A percentile compares a stretch with the other conserved stretches of the same genome.
These are phyloP conservation scores for Mycena indigotica DNA, from an alignment of 768 basidiomycete species.

Conservation along the genomic window DNA sequence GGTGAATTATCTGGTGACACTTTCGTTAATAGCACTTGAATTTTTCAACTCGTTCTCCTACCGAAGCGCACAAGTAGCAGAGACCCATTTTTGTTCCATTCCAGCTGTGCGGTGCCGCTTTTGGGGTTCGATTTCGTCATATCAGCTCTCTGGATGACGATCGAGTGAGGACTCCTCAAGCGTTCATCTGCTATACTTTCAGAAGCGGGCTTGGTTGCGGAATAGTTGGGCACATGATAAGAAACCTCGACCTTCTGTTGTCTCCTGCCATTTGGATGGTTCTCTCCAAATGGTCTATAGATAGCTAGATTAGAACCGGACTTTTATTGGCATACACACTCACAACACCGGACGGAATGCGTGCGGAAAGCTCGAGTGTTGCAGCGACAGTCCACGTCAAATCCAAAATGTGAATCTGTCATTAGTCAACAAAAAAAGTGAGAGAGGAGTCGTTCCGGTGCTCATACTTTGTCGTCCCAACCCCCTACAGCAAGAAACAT, in stretches of 20 bases:
- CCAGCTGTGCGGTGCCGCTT: conserved; percentile 69
- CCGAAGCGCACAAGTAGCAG: conserved; percentile 76
- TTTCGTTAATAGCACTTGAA: no score
- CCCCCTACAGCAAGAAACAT: conserved; percentile 81
- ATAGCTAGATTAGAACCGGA: conserved; percentile 2
- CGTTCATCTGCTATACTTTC: conserved; percentile 57
- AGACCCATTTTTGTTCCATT: conserved; percentile 80
- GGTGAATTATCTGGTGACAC: conserved; percentile 70
- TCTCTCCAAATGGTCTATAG: conserved; percentile 82
- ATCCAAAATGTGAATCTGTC: conserved; percentile 75
- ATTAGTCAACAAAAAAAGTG: conserved; percentile 9
- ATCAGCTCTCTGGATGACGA: conserved; percentile 55
- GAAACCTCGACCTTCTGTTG: conserved; percentile 83
- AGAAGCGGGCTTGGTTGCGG: not conserved
- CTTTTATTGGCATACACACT: conserved; percentile 24
- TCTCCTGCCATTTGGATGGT: conserved; percentile 80
- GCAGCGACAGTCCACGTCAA: conserved; percentile 72
- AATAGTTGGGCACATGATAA: conserved; percentile 65
- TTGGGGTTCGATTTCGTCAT: conserved; percentile 64
- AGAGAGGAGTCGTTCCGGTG: not conserved
- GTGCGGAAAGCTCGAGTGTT: conserved; percentile 62
- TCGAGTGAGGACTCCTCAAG: conserved; percentile 54
- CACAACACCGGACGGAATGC: conserved; percentile 60
- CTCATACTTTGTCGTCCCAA: conserved; percentile 82
- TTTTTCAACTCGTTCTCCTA: conserved; percentile 38